Base-by-base conservation (phyloP, 2,329 filamentous ascomycete genomes). In the Thelonectria discophora region DNA sequence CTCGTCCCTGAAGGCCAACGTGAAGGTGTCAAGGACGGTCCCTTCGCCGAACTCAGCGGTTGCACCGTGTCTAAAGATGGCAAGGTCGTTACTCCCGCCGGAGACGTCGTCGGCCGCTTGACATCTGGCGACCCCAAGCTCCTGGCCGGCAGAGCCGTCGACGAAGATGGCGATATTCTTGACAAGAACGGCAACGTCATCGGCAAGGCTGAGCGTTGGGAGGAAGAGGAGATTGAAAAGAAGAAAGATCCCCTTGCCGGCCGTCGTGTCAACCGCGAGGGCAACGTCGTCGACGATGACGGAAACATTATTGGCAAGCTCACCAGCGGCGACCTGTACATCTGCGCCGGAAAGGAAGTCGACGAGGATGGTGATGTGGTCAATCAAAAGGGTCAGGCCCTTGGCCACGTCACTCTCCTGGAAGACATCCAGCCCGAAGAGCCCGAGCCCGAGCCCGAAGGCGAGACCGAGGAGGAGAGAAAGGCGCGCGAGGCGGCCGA, bases 141-240 rank as follows among this genome's bases (percentile, higher is more conserved):
- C 53, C 84, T 96, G 1, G 86, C 89, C 39, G 92, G 92, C 15
- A 89, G 91, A 48, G 72, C 82, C 9, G 92, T 95, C 17, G 92
- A 95, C 59, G 89, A 92, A 64, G 92, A 96, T 65, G 92, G 92
- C 39, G 92, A 95, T 59, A 88, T 96, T 32, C 82, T 91, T 58
- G 92, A 95, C 80, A 88, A 88, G 75, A 93, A 92, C 72, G 86
- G 86, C 32, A 88, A 88, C 64, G 73, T 79, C 1, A 74, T 88
- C 2, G 86, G 84, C 27, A 82, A 84, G 63, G 85, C 86, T 1
- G 86, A 88, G 74, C 80, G 86, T 18, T 88, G 84, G 84, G 82
- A 86, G 67, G 83, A 86, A 71, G 78, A 80, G 11, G 82, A 81
- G 69, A 87, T 79, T 4, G 78, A 83, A 73, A 82, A 81, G 74